Conservation (phyloP, 257 asterid species). For the Solanum habrochaites region DNA sequence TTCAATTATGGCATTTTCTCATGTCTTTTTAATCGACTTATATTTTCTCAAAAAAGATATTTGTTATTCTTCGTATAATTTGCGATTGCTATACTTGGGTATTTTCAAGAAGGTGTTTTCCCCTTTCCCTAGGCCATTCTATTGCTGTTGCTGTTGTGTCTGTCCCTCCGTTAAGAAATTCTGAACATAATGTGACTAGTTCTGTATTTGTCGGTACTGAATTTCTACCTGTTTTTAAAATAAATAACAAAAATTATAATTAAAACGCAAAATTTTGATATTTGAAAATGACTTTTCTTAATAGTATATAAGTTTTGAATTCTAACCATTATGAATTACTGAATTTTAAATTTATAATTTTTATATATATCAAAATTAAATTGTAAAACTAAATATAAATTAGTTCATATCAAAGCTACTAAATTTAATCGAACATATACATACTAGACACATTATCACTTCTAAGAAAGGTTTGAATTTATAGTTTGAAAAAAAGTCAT, state of each 20-base stretch:
- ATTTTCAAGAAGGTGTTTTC: too few relatives aligned
- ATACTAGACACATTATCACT: not conserved
- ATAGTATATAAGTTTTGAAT: not conserved
- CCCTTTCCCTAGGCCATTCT: constrained; percentile 82
- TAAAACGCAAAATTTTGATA: not conserved
- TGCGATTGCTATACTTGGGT: constrained; percentile 50
- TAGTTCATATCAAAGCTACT: not conserved
- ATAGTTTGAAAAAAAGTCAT: not conserved
- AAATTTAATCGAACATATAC: not conserved
- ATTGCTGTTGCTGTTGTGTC: constrained; percentile 89
- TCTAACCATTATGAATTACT: not conserved
- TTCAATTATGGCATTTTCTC: constrained; percentile 67
- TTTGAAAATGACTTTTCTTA: not conserved
- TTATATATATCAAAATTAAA: not conserved
- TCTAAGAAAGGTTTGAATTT: too few relatives aligned
- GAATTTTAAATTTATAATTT: not conserved
- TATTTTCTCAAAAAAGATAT: constrained; percentile 38
- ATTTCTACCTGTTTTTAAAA: constrained; percentile 17
- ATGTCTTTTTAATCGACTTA: constrained; percentile 69
- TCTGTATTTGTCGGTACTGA: constrained; percentile 53
- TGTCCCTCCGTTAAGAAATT: constrained; percentile 84
- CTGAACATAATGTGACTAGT: constrained; percentile 70
- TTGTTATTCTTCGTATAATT: constrained; percentile 48
- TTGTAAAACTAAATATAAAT: not conserved
- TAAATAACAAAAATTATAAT: not conserved